A percentile compares a stretch with the other conserved stretches of the same genome.
Evolutionary conservation across 441 rosid genomes (phyloP).

Genomic region (Aquilaria agallochum): DNA sequence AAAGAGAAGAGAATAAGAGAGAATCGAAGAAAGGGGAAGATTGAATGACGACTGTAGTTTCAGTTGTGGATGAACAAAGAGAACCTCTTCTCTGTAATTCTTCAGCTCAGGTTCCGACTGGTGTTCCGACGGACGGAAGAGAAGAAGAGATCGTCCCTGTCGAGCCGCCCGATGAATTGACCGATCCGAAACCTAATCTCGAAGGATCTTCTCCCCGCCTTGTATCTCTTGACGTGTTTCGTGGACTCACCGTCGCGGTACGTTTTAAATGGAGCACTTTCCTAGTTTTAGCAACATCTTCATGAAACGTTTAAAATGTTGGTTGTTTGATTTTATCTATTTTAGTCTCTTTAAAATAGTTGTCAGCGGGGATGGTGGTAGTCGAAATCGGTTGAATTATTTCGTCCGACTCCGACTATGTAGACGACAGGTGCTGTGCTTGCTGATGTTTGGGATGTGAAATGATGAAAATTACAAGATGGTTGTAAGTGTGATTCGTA

Average conservation of each 20-base stretch:
- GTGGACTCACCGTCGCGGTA: slow-evolving; percentile 64
- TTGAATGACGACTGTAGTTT: slow-evolving; percentile 25
- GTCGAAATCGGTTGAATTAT: not conserved
- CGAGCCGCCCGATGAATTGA: slow-evolving; percentile 18
- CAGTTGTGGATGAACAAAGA: slow-evolving; percentile 17
- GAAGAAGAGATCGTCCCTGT: slow-evolving; percentile 28
- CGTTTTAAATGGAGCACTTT: not conserved
- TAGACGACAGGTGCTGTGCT: too few species aligned
- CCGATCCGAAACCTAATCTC: slow-evolving; percentile 8
- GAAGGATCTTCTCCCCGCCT: slow-evolving; percentile 31
- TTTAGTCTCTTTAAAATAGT: not conserved
- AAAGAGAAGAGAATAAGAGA: not conserved
- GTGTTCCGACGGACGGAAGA: not conserved
- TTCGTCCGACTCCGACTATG: too few species aligned
- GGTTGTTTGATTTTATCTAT: not conserved
- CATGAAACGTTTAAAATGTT: too few species aligned
- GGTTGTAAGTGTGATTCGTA: too few species aligned
- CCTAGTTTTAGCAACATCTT: not conserved
- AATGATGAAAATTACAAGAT: not conserved
- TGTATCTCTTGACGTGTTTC: slow-evolving; percentile 53
- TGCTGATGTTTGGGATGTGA: not conserved
- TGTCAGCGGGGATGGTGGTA: not conserved
- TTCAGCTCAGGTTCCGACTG: not conserved
- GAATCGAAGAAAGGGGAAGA: not conserved
- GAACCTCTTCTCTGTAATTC: slow-evolving; percentile 26